These are phyloP conservation scores for Acanthamoeba castellanii DNA, from an alignment of 208 protist species.

Conservation along the genomic window DNA sequence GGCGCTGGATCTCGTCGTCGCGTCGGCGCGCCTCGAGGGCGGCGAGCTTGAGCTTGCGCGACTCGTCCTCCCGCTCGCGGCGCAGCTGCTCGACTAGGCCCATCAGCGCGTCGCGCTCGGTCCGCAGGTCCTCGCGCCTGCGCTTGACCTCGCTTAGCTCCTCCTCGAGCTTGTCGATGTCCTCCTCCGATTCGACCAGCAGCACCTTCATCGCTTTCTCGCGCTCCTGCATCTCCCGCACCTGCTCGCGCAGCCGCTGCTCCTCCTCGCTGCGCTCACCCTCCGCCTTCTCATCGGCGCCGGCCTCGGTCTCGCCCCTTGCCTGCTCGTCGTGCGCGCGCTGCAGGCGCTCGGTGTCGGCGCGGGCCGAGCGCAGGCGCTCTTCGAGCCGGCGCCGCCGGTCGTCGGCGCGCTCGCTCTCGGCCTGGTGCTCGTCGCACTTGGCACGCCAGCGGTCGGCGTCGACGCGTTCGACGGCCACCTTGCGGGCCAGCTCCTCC, in stretches of 20 bases:
- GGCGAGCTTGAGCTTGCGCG: conserved; percentile 28
- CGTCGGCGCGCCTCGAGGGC: background rate
- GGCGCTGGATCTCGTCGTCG: conserved; percentile 32
- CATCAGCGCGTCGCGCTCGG: background rate
- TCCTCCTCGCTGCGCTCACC: background rate
- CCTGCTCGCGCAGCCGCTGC: background rate
- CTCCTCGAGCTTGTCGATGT: conserved; percentile 15
- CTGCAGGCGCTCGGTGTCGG: background rate
- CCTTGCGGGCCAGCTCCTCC: background rate
- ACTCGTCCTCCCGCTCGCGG: background rate
- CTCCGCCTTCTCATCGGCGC: background rate
- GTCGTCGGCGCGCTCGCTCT: background rate
- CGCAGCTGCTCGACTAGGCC: background rate
- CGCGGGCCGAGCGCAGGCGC: conserved; percentile 3
- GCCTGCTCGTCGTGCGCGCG: background rate
- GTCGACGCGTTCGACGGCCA: background rate
- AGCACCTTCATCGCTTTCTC: conserved; percentile 10
- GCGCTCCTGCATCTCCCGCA: conserved; percentile 10
- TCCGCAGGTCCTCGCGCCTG: background rate
- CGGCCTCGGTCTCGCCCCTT: background rate
- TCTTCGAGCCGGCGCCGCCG: background rate
- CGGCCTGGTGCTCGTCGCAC: background rate
- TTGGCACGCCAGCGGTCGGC: background rate
- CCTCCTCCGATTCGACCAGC: conserved; percentile 1
- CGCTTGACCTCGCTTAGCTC: background rate